phyloP scores from a whole-genome alignment of 768 basidiomycete species.

The Suillus sp. region DNA sequence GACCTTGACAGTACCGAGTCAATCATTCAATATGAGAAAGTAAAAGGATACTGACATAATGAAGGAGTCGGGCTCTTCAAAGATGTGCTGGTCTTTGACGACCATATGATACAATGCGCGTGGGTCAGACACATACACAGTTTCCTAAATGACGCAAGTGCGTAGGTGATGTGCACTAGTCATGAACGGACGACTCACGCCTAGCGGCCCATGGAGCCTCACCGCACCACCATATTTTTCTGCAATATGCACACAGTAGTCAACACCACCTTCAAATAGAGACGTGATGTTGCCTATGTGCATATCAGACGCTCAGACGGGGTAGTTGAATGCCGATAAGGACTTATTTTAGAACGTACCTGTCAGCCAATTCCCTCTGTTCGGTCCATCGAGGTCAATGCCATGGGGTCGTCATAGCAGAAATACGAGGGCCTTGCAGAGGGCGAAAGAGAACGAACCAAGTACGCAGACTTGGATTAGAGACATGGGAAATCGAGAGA shows the following conservation, averaged over 20 bases:
- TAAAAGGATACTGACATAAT: conserved; percentile 38
- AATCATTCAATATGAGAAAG: not conserved
- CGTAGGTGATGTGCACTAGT: not conserved
- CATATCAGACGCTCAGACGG: not conserved
- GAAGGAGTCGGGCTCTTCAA: conserved; percentile 48
- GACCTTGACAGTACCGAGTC: conserved; percentile 1
- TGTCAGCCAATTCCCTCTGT: not conserved
- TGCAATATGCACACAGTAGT: conserved; percentile 34
- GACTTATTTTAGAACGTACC: conserved; percentile 6
- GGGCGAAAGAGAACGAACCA: not conserved
- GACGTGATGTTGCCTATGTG: conserved; percentile 37
- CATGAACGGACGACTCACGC: conserved; percentile 35
- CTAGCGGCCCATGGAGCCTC: conserved; percentile 49
- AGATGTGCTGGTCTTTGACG: conserved; percentile 50
- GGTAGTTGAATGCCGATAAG: not conserved
- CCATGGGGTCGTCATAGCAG: not conserved
- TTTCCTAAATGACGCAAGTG: conserved; percentile 25
- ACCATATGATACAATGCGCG: conserved; percentile 50
- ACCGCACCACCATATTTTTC: conserved; percentile 44
- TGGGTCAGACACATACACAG: conserved; percentile 53
- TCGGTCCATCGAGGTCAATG: conserved; percentile 3
- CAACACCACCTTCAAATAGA: conserved; percentile 39
- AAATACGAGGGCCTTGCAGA: not conserved
- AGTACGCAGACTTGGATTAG: conserved; percentile 1
- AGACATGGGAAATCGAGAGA: not conserved